phyloP scores from a whole-genome alignment of 768 basidiomycete species.

The Coprinellus aureogranulatus region DNA sequence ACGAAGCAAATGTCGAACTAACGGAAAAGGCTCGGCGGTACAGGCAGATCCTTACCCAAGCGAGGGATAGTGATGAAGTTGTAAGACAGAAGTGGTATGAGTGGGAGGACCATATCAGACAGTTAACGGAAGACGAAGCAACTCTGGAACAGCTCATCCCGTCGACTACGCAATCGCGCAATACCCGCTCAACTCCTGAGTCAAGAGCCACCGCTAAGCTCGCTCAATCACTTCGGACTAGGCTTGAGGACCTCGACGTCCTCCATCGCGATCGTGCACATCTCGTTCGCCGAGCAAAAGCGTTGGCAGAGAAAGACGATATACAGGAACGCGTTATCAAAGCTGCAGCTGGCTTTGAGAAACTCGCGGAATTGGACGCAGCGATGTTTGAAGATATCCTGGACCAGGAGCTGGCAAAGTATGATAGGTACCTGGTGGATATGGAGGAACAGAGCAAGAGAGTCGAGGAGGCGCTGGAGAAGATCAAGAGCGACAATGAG shows the following conservation, averaged over 20 bases:
- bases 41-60: slow-evolving; percentile 66
- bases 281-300: slow-evolving; percentile 62
- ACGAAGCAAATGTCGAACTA: slow-evolving; percentile 75
- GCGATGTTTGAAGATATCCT: slow-evolving; percentile 86
- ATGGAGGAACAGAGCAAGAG: slow-evolving; percentile 50
- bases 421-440: slow-evolving; percentile 69
- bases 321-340: slow-evolving; percentile 65
- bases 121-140: slow-evolving; percentile 66
- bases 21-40: slow-evolving; percentile 71
- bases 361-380: slow-evolving; percentile 69
- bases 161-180: slow-evolving; percentile 48
- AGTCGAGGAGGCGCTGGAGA: slow-evolving; percentile 64
- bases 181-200: slow-evolving; percentile 32
- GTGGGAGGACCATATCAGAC: slow-evolving; percentile 72
- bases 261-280: slow-evolving; percentile 58
- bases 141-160: slow-evolving; percentile 68
- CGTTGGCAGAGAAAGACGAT: slow-evolving; percentile 66
- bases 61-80: slow-evolving; percentile 69
- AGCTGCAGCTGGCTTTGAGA: slow-evolving; percentile 64
- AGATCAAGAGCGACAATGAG: slow-evolving; percentile 70
- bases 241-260: slow-evolving; percentile 79
- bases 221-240: slow-evolving; percentile 66
- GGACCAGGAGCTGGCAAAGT: slow-evolving; percentile 77
- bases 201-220: slow-evolving; percentile 55
- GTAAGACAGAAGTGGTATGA: slow-evolving; percentile 85